These are phyloP conservation scores for Chytridiales sp. DNA, from an alignment of 371 early-diverging fungal species.

Conservation along the genomic window DNA sequence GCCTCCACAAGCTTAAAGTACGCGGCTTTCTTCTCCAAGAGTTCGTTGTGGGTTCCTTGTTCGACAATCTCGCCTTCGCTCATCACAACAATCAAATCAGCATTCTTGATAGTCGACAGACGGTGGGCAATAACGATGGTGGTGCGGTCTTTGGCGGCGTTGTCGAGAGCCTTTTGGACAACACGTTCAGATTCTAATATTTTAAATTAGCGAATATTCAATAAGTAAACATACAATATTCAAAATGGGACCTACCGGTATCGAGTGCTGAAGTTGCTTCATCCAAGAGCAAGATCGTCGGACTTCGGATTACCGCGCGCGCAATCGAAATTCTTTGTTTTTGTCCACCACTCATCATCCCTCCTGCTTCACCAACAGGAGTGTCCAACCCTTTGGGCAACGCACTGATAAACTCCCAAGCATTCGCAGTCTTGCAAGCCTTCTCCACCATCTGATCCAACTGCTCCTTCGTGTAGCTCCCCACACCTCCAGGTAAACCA, in stretches of 20 bases:
- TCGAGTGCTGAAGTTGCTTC: slow-evolving; percentile 97
- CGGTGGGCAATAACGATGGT: slow-evolving; percentile 95
- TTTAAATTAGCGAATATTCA: neutral
- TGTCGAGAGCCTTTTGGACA: slow-evolving; percentile 80
- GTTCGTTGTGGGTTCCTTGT: slow-evolving; percentile 82
- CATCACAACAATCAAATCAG: slow-evolving; percentile 74
- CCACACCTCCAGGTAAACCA: slow-evolving; percentile 41
- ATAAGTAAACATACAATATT: neutral
- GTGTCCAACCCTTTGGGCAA: slow-evolving; percentile 76
- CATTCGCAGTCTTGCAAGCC: slow-evolving; percentile 64
- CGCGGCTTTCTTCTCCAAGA: slow-evolving; percentile 44
- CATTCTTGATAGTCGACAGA: slow-evolving; percentile 69
- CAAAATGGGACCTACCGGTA: too few relatives aligned
- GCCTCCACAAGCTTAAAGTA: slow-evolving; percentile 35
- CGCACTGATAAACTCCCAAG: slow-evolving; percentile 66
- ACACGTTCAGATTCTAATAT: slow-evolving; percentile 68
- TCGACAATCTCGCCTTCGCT: slow-evolving; percentile 80
- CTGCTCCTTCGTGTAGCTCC: neutral
- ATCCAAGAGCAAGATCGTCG: slow-evolving; percentile 85
- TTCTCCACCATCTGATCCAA: slow-evolving; percentile 55
- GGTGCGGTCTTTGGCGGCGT: slow-evolving; percentile 73
- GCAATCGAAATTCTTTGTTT: slow-evolving; percentile 40
- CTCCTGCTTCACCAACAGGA: slow-evolving; percentile 67
- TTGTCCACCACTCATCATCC: slow-evolving; percentile 70
- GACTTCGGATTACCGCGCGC: slow-evolving; percentile 60